Base-by-base conservation (phyloP, 2,329 filamentous ascomycete genomes). In the Aspergillus piperis region DNA sequence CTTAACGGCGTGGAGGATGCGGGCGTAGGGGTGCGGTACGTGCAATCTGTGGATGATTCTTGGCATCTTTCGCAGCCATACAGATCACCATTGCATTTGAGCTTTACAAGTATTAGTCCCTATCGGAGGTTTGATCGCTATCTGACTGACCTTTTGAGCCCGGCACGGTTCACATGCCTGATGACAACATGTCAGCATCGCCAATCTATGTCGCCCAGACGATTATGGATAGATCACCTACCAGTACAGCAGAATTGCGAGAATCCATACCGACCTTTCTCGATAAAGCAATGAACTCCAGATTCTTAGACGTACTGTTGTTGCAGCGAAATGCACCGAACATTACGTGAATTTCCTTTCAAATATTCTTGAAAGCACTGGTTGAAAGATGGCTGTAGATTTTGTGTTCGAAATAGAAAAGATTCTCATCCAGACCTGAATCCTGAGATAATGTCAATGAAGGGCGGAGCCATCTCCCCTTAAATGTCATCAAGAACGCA, bases 61-160 rank as follows among this genome's bases (percentile, higher is more conserved):
- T 42, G 53, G 30, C 53, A 55, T 21, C 53, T 25, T 30, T 44
- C 38, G 23, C 53, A 55, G 23, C 53, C 53, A 23, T 55, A 55
- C 11, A 41, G 53, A 23, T 55, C 53, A 5, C 53, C 53, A 30
- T 42, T 55, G 27, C 53, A 55, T 47, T 55, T 55, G 8, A 55
- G 13, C 53, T 55, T 8, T 10, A 21, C 23, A 15, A 55, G 10
- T 27, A 15, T 44, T 47, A 13, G 15, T 17, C 44, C 44, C 38
- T 17, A 17, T 7, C n/a, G 4, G 10, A 3, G 10, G 17, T 7
- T 11, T 27, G 41, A 44, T 17, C 3, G 15, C 21, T 5, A 8
- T 8, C n/a, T 32, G 39, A 42, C 53, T 19, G n/a, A 55, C 53
- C 53, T 44, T 47, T 47, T 38, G 39, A 47, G 23, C 27, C 19